A percentile compares a stretch with the other conserved stretches of the same genome.
phyloP scores from a whole-genome alignment of 805 yeast species.

The Yarrowia divulgata region DNA sequence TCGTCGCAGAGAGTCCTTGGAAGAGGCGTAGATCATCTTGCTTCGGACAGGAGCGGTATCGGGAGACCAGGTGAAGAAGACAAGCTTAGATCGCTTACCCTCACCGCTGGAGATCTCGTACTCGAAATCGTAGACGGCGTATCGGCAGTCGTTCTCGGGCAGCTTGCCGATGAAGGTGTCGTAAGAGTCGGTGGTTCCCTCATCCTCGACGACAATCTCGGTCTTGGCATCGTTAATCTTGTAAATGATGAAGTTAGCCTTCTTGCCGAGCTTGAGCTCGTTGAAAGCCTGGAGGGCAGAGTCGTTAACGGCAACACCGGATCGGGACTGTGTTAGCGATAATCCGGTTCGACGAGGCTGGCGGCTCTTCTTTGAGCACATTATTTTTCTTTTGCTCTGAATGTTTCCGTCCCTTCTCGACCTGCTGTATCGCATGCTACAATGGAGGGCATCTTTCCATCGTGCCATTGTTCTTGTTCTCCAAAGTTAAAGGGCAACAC shows the following conservation, averaged over 20 bases:
- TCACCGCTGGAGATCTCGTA: constrained; percentile 88
- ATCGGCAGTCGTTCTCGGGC: constrained; percentile 95
- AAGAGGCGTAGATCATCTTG: constrained; percentile 98
- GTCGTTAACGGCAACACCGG: constrained; percentile 82
- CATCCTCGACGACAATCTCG: constrained; percentile 86
- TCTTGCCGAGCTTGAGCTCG: constrained; percentile 86
- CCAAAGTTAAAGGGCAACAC: constrained; percentile 11
- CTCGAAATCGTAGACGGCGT: constrained; percentile 96
- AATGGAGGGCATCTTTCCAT: neutral
- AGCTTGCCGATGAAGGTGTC: constrained; percentile 85
- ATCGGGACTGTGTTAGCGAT: constrained; percentile 38
- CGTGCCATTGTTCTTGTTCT: constrained; percentile 5
- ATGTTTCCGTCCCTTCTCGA: neutral
- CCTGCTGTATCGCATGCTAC: constrained; percentile 19
- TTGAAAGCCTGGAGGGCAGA: constrained; percentile 94
- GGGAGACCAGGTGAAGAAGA: constrained; percentile 92
- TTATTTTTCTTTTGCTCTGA: neutral
- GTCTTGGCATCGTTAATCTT: constrained; percentile 85
- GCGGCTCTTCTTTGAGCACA: neutral
- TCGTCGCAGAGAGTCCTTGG: constrained; percentile 97
- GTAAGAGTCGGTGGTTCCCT: constrained; percentile 76
- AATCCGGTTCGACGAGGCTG: neutral
- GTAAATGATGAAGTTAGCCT: constrained; percentile 82
- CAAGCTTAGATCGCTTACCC: constrained; percentile 85
- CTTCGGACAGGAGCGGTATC: constrained; percentile 92